phyloP scores from a whole-genome alignment of 257 asterid genomes.

The Craterostigma plantagineum region DNA sequence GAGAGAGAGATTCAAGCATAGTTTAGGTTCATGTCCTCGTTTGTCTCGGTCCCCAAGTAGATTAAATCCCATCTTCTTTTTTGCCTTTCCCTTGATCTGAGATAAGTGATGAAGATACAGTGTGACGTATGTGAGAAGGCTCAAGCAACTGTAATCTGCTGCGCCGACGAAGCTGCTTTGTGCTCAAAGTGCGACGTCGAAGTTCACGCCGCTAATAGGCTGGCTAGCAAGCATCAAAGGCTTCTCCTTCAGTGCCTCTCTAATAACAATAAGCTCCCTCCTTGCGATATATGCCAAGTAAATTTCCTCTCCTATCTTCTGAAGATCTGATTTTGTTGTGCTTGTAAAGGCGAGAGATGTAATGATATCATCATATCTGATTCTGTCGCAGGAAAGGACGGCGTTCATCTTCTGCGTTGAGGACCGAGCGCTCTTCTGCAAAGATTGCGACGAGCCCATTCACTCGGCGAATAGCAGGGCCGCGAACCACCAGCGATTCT shows the following conservation, averaged over 20 bases:
- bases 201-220: conserved; percentile 89
- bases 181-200: conserved; percentile 72
- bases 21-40: no score
- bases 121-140: conserved; percentile 98
- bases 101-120: conserved; percentile 72
- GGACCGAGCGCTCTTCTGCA: conserved; percentile 92
- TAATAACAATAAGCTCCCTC: conserved; percentile 77
- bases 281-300: conserved; percentile 94
- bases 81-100: neutral
- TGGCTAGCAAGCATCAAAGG: conserved; percentile 95
- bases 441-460: conserved; percentile 76
- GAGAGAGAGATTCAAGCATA: no score
- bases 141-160: conserved; percentile 83
- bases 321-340: no score
- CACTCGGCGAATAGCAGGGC: conserved; percentile 66
- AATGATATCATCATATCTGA: conserved; percentile 1
- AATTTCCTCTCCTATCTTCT: neutral
- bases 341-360: neutral
- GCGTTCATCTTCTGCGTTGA: conserved; percentile 97
- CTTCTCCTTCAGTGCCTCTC: conserved; percentile 68
- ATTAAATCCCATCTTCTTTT: no score
- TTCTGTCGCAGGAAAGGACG: conserved; percentile 41
- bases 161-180: conserved; percentile 97
- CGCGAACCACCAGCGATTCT: conserved; percentile 74
- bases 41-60: no score